Evolutionary conservation across 495 filamentous ascomycete species (phyloP).

Genomic region (Talaromyces ruber): DNA sequence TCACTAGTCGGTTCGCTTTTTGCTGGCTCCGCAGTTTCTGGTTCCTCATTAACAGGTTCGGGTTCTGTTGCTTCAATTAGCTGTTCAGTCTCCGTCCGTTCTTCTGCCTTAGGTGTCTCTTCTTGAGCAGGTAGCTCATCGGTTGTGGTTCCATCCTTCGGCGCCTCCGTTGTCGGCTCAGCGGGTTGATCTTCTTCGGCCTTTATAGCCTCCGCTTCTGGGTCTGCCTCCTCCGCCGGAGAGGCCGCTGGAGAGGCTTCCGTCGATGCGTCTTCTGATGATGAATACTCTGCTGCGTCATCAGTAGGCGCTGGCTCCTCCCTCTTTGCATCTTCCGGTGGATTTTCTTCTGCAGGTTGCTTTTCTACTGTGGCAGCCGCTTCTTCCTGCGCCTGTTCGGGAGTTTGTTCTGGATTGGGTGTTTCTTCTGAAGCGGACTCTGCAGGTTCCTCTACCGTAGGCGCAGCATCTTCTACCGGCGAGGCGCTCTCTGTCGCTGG

Average conservation of each 20-base stretch:
- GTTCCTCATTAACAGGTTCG: constrained; percentile 6
- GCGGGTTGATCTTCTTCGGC: constrained; percentile 5
- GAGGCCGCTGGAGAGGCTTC: neutral
- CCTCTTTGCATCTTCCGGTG: neutral
- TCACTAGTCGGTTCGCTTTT: neutral
- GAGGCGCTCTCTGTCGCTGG: neutral
- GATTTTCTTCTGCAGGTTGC: constrained; percentile 6
- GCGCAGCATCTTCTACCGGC: neutral
- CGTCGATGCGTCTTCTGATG: constrained; percentile 1
- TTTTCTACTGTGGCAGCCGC: neutral
- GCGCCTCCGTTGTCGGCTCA: neutral
- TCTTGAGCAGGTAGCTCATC: constrained; percentile 4
- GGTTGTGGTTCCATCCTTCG: neutral
- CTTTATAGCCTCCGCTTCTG: neutral
- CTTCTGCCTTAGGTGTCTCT: neutral
- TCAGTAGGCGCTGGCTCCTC: constrained; percentile 5
- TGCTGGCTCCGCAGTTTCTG: neutral
- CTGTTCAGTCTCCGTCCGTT: neutral
- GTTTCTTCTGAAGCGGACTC: neutral
- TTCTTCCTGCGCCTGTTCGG: neutral
- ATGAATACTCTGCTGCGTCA: neutral
- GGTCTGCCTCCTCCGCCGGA: neutral
- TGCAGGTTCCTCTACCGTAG: neutral
- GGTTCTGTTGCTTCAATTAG: neutral
- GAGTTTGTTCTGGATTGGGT: neutral